These are phyloP conservation scores for Grosmannia serpens DNA, from an alignment of 2,329 filamentous ascomycete species.

Conservation along the genomic window DNA sequence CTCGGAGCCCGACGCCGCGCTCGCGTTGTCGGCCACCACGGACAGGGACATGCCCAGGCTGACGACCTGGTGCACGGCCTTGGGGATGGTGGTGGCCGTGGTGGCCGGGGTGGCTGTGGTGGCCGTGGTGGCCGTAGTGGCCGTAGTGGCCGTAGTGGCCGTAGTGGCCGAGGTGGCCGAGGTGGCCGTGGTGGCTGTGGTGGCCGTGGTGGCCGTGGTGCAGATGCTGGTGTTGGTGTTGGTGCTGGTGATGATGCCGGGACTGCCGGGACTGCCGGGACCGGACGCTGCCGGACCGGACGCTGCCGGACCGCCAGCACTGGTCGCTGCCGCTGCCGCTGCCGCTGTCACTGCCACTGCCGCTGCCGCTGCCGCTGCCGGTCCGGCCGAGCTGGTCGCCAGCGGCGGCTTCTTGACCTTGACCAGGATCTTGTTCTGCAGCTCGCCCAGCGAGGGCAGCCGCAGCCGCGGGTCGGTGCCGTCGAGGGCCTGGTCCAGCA, in stretches of 20 bases:
- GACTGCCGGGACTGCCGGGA: too few species aligned
- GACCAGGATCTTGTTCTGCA: constrained; percentile 71
- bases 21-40: constrained; percentile 16
- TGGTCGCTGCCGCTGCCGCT: too few species aligned
- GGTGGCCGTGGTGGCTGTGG: too few species aligned
- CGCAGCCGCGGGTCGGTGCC: constrained; percentile 38
- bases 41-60: constrained; percentile 17
- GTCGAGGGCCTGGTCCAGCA: constrained; percentile 50
- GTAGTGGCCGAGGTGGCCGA: not conserved
- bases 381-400: constrained; percentile 2
- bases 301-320: too few species aligned
- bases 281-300: too few species aligned
- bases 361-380: constrained; percentile 6
- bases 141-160: not conserved
- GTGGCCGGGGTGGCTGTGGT: not conserved
- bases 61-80: constrained; percentile 2
- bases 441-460: constrained; percentile 58
- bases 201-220: too few species aligned
- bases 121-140: not conserved
- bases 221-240: too few species aligned
- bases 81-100: not conserved
- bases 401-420: constrained; percentile 58
- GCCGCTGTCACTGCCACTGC: constrained; percentile 1
- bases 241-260: too few species aligned
- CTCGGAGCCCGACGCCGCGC: constrained; percentile 17